phyloP scores from a whole-genome alignment of 1,139 yeast genomes.

The Lodderomyces parapsilosis region DNA sequence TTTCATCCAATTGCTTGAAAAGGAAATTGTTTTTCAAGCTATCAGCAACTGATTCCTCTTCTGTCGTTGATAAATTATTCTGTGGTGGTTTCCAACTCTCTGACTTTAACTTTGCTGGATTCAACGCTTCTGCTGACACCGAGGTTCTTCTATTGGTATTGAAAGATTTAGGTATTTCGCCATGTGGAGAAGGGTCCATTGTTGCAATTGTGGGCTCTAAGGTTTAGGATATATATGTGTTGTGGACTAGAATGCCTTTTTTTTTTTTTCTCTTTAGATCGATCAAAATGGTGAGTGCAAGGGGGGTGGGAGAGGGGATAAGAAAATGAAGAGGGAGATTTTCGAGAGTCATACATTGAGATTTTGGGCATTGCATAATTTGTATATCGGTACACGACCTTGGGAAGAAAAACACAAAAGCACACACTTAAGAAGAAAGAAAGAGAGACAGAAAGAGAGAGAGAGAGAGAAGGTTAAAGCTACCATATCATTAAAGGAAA shows the following conservation, averaged over 20 bases:
- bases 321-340: neutral
- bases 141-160: constrained; percentile 85
- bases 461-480: neutral
- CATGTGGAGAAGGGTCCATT: constrained; percentile 6
- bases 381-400: constrained; percentile 2
- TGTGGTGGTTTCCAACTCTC: constrained; percentile 76
- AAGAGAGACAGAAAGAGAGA: neutral
- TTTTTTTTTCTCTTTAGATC: too few relatives aligned
- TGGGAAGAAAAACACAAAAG: neutral
- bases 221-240: constrained; percentile 15
- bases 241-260: too few relatives aligned
- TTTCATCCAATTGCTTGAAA: constrained; percentile 74
- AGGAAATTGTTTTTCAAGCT: constrained; percentile 79
- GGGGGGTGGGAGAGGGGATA: neutral
- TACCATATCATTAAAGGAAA: too few relatives aligned
- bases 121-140: constrained; percentile 77
- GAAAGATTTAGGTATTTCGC: constrained; percentile 52
- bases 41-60: constrained; percentile 64
- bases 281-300: too few relatives aligned
- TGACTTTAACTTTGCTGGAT: constrained; percentile 53
- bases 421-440: neutral
- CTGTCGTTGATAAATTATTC: constrained; percentile 62
- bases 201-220: neutral
- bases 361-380: neutral
- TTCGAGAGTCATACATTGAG: neutral